These are phyloP conservation scores for Pterulicium gracile DNA, from an alignment of 1,284 basidiomycete genomes.

Conservation along the genomic window DNA sequence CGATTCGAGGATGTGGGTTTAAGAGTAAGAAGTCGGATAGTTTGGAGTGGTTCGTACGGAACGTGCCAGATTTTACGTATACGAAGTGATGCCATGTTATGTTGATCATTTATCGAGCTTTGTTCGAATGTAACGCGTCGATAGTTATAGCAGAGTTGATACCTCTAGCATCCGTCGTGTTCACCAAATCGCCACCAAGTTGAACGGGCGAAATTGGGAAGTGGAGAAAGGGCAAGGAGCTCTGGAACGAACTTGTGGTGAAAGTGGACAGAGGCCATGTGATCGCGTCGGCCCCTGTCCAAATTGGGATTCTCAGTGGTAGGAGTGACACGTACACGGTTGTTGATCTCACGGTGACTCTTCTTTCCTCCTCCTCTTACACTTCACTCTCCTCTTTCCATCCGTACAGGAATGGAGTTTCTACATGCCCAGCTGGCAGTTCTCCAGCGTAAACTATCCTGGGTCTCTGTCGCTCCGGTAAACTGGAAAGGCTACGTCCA, in stretches of 20 bases:
- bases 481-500: slow-evolving; percentile 70
- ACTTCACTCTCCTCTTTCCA: background rate
- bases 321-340: background rate
- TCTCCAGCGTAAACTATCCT: slow-evolving; percentile 45
- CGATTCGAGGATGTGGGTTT: background rate
- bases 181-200: too few species aligned
- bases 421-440: slow-evolving; percentile 41
- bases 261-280: too few species aligned
- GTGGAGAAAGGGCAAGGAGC: too few species aligned
- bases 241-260: too few species aligned
- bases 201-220: too few species aligned
- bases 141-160: too few species aligned
- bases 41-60: background rate
- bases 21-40: background rate
- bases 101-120: background rate
- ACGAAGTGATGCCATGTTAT: too few species aligned
- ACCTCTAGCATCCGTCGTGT: too few species aligned
- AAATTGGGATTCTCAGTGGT: background rate
- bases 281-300: background rate
- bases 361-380: background rate
- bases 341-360: too few species aligned
- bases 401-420: slow-evolving; percentile 37
- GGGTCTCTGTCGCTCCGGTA: slow-evolving; percentile 46
- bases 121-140: background rate
- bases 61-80: background rate